Base-by-base conservation (phyloP, 371 early-diverging fungal genomes). In the Lichtheimia corymbifera region DNA sequence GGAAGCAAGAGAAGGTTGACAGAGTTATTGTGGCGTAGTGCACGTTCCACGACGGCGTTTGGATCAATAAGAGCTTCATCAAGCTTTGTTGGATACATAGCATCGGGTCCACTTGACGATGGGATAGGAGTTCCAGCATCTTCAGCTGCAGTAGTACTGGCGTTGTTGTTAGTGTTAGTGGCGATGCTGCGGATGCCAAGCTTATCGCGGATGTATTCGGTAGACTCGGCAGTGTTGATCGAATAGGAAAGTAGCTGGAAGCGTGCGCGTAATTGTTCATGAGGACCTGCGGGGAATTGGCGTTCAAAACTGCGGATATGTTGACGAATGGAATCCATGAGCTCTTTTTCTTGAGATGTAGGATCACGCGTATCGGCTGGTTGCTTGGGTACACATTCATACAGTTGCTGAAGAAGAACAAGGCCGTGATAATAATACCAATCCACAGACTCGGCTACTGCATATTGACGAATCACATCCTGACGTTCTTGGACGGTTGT, bases 371-470 rank as follows among this genome's bases (percentile, higher is more conserved):
- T 58, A 0, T 57, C 65, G 5, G 40, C 35, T 20, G 35, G 11
- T 35, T 35, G 35, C 35, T 15, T 55, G 35, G 35, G 57, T 49
- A 54, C 53, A 62, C 51, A 45, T 22, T 61, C 53, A 22, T 63
- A 53, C 2, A 80, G 55, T 17, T 67, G 65, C 50, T 77, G 77
- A 15, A 80, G 65, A 9, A 77, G 24, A 20, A 77, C 43, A 3
- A 80, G 71, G 5, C 77, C 75, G 7, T 60, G 58, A 52, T 73
- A 80, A 17, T 77, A 77, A 13, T 51, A 65, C 35, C 68, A 70
- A 24, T 80, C 77, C n/a, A 66, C 55, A 0, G 75, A 67, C 11
- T 67, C 71, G 14, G 60, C 45, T 0, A 66, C 52, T 20, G 74
- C 64, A 17, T 59, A 43, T 52, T 66, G 58, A 14, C 51, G 24